These are phyloP conservation scores for Groenewaldozyma sp. DNA, from an alignment of 1,139 yeast genomes.

Conservation along the genomic window DNA sequence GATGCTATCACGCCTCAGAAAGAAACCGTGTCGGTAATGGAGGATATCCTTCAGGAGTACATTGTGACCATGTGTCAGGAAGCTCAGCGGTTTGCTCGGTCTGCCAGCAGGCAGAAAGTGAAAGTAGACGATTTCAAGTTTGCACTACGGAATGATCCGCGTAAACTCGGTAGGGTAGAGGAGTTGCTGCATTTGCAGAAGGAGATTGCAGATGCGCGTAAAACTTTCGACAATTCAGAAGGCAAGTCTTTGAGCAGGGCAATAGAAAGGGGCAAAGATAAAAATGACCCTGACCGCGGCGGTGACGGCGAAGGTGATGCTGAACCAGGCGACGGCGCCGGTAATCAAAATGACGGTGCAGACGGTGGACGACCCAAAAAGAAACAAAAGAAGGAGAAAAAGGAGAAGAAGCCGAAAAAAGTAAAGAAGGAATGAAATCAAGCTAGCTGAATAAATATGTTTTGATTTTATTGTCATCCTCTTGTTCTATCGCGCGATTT, in stretches of 20 bases:
- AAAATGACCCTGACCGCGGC: slow-evolving; percentile 5
- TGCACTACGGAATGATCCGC: slow-evolving; percentile 73
- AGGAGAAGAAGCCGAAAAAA: slow-evolving; percentile 12
- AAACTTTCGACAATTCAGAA: slow-evolving; percentile 66
- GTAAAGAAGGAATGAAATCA: neutral
- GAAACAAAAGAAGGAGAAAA: slow-evolving; percentile 12
- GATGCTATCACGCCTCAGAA: slow-evolving; percentile 73
- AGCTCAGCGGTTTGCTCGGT: slow-evolving; percentile 44
- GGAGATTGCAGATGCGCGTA: slow-evolving; percentile 70
- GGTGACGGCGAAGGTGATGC: slow-evolving; percentile 2
- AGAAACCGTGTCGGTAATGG: slow-evolving; percentile 69
- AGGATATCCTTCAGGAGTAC: slow-evolving; percentile 75
- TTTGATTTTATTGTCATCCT: neutral
- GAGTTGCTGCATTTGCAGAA: slow-evolving; percentile 69
- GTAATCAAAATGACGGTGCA: slow-evolving; percentile 1
- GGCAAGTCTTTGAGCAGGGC: slow-evolving; percentile 36
- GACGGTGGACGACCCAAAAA: slow-evolving; percentile 2
- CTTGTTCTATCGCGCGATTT: neutral
- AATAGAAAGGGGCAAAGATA: slow-evolving; percentile 20
- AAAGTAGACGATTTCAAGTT: slow-evolving; percentile 84
- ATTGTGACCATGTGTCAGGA: slow-evolving; percentile 59
- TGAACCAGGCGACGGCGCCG: neutral
- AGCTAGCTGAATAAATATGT: neutral
- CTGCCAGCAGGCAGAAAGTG: slow-evolving; percentile 58
- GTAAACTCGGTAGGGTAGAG: slow-evolving; percentile 74